phyloP scores from a whole-genome alignment of 768 basidiomycete species.

The Xerocomus spinulosus region DNA sequence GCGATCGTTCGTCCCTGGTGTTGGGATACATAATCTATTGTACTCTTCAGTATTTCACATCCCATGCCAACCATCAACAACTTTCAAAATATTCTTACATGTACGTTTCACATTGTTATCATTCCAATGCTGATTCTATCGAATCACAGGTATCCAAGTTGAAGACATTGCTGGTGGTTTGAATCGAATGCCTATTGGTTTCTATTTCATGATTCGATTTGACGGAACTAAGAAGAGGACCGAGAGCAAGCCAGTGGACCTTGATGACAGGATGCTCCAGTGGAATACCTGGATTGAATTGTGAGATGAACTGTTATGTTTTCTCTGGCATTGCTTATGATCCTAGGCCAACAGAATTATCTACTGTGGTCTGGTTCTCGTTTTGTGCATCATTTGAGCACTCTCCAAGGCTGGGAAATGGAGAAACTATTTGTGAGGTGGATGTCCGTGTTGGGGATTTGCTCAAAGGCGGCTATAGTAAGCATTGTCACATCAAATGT shows the following conservation, averaged over 20 bases:
- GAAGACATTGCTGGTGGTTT: constrained; percentile 4
- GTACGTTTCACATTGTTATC: not conserved
- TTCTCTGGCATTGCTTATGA: not conserved
- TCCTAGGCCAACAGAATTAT: not conserved
- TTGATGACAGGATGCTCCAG: not conserved
- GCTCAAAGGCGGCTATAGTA: too few species aligned
- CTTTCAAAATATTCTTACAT: not conserved
- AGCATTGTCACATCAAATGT: too few species aligned
- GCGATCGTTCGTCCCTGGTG: not conserved
- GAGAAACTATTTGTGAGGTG: not conserved
- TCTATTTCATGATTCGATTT: constrained; percentile 1
- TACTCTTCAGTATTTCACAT: not conserved
- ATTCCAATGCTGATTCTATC: not conserved
- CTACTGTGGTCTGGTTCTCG: not conserved
- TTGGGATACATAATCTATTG: not conserved
- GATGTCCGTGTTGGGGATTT: too few species aligned
- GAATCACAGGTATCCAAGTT: constrained; percentile 3
- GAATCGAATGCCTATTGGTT: constrained; percentile 6
- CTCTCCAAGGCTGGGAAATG: not conserved
- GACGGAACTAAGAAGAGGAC: not conserved
- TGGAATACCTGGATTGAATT: not conserved
- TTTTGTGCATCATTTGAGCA: not conserved
- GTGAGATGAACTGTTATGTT: not conserved
- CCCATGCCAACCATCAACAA: not conserved
- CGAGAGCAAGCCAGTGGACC: not conserved